These are phyloP conservation scores for Scedosporium dehoogii DNA, from an alignment of 2,329 filamentous ascomycete species.

Conservation along the genomic window DNA sequence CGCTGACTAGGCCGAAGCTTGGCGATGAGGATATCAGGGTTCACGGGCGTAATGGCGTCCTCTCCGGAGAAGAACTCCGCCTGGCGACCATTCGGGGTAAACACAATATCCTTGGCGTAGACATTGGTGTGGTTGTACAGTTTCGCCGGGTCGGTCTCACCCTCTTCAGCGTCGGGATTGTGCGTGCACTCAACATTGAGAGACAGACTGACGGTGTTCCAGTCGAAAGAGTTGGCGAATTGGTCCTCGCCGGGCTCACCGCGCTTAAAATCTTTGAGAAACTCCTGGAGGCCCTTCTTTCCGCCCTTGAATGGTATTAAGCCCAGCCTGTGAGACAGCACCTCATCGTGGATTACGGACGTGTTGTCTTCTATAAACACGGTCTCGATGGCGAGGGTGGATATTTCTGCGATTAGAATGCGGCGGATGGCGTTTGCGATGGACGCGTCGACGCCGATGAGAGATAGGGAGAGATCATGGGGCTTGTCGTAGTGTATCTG, in stretches of 20 bases:
- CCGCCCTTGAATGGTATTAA: conserved; percentile 81
- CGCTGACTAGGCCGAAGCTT: conserved; percentile 88
- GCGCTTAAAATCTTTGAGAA: conserved; percentile 74
- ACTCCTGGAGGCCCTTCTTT: conserved; percentile 63
- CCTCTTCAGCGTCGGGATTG: conserved; percentile 60
- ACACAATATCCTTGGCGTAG: conserved; percentile 69
- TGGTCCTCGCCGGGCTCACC: conserved; percentile 52
- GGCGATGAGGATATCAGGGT: conserved; percentile 88
- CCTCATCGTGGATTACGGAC: conserved; percentile 95
- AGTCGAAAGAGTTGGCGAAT: conserved; percentile 57
- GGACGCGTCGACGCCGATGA: conserved; percentile 83
- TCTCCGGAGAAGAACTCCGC: conserved; percentile 56
- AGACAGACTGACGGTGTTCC: conserved; percentile 75
- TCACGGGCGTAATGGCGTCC: conserved; percentile 61
- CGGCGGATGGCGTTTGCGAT: conserved; percentile 96
- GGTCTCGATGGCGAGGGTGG: conserved; percentile 86
- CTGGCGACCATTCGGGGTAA: conserved; percentile 67
- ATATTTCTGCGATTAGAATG: conserved; percentile 89
- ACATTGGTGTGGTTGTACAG: conserved; percentile 80
- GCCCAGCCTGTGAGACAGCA: conserved; percentile 80
- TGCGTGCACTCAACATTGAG: conserved; percentile 73
- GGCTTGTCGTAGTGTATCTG: conserved; percentile 76
- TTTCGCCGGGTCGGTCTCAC: conserved; percentile 71
- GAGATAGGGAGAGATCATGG: conserved; percentile 75
- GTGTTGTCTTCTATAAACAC: conserved; percentile 96